Percentiles rank a stretch among this genome's conserved stretches.
These are phyloP conservation scores for Maudiozyma humilis DNA, from an alignment of 1,139 yeast genomes.

Conservation along the genomic window DNA sequence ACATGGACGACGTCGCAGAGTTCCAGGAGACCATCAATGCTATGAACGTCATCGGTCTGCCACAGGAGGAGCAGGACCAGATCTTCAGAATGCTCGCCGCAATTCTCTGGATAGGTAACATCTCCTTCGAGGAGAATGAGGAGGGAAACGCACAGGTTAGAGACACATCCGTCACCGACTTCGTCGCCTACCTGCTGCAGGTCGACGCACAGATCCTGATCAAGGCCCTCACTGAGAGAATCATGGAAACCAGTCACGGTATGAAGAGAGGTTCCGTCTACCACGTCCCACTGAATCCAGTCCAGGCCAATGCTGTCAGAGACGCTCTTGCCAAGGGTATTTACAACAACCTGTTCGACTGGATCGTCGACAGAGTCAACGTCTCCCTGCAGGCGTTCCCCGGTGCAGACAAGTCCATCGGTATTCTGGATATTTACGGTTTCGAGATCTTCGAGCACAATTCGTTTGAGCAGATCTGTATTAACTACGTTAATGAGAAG, in stretches of 20 bases:
- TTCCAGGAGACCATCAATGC: constrained; percentile 75
- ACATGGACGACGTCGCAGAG: constrained; percentile 76
- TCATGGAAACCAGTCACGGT: constrained; percentile 85
- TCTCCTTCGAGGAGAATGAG: constrained; percentile 77
- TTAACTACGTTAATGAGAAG: constrained; percentile 94
- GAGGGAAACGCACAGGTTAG: constrained; percentile 76
- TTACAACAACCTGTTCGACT: constrained; percentile 85
- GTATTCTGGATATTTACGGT: constrained; percentile 95
- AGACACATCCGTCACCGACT: constrained; percentile 83
- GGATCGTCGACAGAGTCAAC: constrained; percentile 96
- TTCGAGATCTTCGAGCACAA: constrained; percentile 96
- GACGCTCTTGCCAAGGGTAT: constrained; percentile 95
- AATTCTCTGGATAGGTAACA: constrained; percentile 89
- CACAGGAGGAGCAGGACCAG: constrained; percentile 77
- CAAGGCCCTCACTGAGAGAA: constrained; percentile 67
- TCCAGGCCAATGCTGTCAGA: constrained; percentile 89
- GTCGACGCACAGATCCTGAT: constrained; percentile 63
- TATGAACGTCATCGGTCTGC: constrained; percentile 79
- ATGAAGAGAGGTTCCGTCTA: constrained; percentile 86
- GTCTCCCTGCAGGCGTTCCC: constrained; percentile 49
- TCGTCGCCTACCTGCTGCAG: constrained; percentile 84
- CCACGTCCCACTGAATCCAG: constrained; percentile 84
- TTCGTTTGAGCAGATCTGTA: constrained; percentile 94
- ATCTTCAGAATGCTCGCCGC: constrained; percentile 80
- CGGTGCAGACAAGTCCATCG: constrained; percentile 63